Base-by-base conservation (phyloP, 768 basidiomycete genomes). In the Lyophyllum semitale region DNA sequence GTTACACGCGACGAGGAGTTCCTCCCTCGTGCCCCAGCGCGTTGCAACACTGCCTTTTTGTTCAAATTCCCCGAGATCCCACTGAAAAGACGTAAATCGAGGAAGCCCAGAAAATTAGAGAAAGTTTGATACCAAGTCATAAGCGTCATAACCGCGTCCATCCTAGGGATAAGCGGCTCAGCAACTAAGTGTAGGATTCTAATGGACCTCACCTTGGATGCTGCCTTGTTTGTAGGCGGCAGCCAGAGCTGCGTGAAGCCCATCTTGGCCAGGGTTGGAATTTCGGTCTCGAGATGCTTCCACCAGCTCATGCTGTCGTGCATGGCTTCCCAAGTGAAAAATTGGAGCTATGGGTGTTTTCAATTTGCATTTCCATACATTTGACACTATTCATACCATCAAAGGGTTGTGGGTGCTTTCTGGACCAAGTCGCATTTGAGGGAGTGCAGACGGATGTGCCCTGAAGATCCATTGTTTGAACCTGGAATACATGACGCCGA, bases 11-110 rank as follows among this genome's bases (percentile, higher is more conserved):
- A 73, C 63, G 1, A 93, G 64, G 25, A 95, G 80, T 56, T 96
- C 89, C 26, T 91, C 84, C 60, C 85, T 89, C 12, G 89, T 87
- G 22, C 95, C 95, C 93, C 94, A 98, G 55, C 93, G 81, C 1
- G 95, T 96, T 15, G 75, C 68, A 29, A 84, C 66, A 15, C 81
- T 70, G 15, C 87, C 89, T 64, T 87, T 91, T 68, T 91, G 91
- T 48, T 88, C 60, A 58, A 93, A 93, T 71, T 93, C 91, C 32
- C 91, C 91, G 17, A 94, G 71, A 66, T 94, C 91, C 91, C 92
- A 94, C 91, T 93, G 30, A 32, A 17, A 30, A 43, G 22, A 20
- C 13, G 26, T 45, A 20, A 49, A 44, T 35, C 15, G 23, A 38
- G 8, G 3, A 6, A 20, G 12, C 33, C 20, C 17, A 11, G 26